These are phyloP conservation scores for Sclerotinia nivalis DNA, from an alignment of 2,329 filamentous ascomycete genomes.

Conservation along the genomic window DNA sequence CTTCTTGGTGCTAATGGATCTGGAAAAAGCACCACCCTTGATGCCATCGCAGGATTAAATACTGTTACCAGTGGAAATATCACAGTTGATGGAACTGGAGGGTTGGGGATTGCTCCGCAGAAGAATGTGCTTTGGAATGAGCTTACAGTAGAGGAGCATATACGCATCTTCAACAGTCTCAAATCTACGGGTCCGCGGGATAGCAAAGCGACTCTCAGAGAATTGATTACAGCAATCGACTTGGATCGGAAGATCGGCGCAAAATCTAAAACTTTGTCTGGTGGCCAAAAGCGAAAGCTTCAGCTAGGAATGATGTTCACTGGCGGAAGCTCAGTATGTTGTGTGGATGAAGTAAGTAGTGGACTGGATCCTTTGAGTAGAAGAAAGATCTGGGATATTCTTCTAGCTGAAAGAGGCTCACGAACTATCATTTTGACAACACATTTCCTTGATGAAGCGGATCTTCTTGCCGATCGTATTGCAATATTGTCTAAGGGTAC, in stretches of 20 bases:
- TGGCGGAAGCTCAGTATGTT: constrained; percentile 83
- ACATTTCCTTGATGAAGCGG: constrained; percentile 91
- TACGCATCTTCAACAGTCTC: constrained; percentile 78
- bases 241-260: constrained; percentile 73
- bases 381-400: constrained; percentile 91
- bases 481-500: constrained; percentile 83
- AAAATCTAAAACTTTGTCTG: constrained; percentile 74
- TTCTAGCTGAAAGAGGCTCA: constrained; percentile 77
- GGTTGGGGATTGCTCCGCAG: constrained; percentile 84
- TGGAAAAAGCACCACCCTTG: constrained; percentile 86
- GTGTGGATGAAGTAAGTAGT: constrained; percentile 87
- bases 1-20: constrained; percentile 86
- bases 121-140: constrained; percentile 95
- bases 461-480: constrained; percentile 85
- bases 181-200: constrained; percentile 65
- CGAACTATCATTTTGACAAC: constrained; percentile 87
- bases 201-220: constrained; percentile 57
- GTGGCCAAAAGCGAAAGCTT: constrained; percentile 88
- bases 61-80: constrained; percentile 76
- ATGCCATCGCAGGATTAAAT: constrained; percentile 81
- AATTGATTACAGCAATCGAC: constrained; percentile 71
- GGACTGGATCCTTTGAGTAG: constrained; percentile 85
- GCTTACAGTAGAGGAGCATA: constrained; percentile 81
- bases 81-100: constrained; percentile 73
- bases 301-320: constrained; percentile 96